Conservation (phyloP, 73 alveolate species). For the Paramecium pentaurelia region DNA sequence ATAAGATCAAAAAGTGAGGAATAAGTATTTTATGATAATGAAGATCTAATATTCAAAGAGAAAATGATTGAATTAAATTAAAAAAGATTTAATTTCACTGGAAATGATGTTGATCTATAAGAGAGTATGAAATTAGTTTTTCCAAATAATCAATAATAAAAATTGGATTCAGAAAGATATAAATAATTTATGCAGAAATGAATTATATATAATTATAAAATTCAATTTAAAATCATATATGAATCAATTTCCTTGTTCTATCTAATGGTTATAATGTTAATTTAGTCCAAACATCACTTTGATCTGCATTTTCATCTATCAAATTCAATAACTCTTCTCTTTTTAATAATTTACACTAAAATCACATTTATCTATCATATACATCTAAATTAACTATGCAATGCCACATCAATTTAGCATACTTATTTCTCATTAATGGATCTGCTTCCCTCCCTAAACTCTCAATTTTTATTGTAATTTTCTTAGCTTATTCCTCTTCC, state of each 20-base stretch:
- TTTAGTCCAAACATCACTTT: neutral
- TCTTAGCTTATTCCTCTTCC: neutral
- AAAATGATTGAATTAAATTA: neutral
- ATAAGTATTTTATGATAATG: neutral
- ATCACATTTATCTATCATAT: neutral
- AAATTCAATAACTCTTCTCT: neutral
- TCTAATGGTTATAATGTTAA: neutral
- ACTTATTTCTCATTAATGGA: slow-evolving; percentile 4
- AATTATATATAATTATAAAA: neutral
- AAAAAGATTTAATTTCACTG: neutral
- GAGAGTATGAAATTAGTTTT: neutral
- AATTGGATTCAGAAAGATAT: neutral
- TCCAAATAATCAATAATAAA: neutral
- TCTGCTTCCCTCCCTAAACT: slow-evolving; percentile 23
- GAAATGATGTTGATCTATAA: neutral
- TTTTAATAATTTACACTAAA: neutral
- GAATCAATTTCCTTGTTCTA: neutral
- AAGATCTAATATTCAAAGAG: neutral
- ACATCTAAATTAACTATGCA: neutral
- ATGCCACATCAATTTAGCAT: slow-evolving; percentile 37
- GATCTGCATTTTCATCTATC: neutral
- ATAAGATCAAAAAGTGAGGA: neutral
- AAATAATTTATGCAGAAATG: neutral
- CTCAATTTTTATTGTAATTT: neutral
- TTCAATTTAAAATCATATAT: slow-evolving; percentile 1